phyloP scores from a whole-genome alignment of 108 stramenopile genomes.

The Cyclostephanos invisitatus region DNA sequence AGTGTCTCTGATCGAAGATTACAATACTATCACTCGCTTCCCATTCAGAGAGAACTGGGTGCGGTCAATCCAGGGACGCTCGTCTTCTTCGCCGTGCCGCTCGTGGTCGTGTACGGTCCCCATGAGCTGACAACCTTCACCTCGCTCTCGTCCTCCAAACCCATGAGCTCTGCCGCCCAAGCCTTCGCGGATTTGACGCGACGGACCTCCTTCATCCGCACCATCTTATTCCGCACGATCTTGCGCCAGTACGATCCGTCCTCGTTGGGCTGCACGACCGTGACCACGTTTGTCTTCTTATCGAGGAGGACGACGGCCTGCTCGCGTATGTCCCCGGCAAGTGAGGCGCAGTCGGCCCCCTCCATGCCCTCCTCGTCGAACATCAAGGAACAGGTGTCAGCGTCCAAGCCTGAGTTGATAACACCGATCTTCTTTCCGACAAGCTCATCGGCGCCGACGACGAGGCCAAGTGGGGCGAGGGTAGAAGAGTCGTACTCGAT shows the following conservation, averaged over 20 bases:
- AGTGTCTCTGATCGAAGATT: no score
- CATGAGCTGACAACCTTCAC: slow-evolving; percentile 65
- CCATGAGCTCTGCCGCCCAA: slow-evolving; percentile 58
- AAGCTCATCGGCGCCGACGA: slow-evolving; percentile 84
- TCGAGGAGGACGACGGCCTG: slow-evolving; percentile 69
- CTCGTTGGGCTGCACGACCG: slow-evolving; percentile 93
- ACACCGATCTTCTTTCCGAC: slow-evolving; percentile 73
- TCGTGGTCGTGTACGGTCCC: slow-evolving; percentile 75
- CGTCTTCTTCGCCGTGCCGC: slow-evolving; percentile 73
- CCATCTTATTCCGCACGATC: slow-evolving; percentile 91
- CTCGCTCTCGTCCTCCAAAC: slow-evolving; percentile 50
- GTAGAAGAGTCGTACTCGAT: slow-evolving; percentile 92
- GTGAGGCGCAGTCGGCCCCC: slow-evolving; percentile 58
- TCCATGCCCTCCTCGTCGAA: slow-evolving; percentile 68
- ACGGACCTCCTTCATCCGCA: slow-evolving; percentile 82
- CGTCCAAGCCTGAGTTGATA: slow-evolving; percentile 64
- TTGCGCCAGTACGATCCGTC: slow-evolving; percentile 96
- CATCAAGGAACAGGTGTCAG: slow-evolving; percentile 44
- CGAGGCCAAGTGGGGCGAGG: slow-evolving; percentile 91
- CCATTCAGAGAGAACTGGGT: slow-evolving; percentile 22
- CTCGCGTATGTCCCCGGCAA: slow-evolving; percentile 52
- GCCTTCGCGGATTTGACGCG: slow-evolving; percentile 79
- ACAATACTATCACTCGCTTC: no score
- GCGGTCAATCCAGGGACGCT: slow-evolving; percentile 69
- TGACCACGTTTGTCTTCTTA: slow-evolving; percentile 47